Evolutionary conservation across 2,329 filamentous ascomycete genomes (phyloP), one percentile per base, ranked within the genome.

Genomic region (Laburnicola sp.): DNA sequence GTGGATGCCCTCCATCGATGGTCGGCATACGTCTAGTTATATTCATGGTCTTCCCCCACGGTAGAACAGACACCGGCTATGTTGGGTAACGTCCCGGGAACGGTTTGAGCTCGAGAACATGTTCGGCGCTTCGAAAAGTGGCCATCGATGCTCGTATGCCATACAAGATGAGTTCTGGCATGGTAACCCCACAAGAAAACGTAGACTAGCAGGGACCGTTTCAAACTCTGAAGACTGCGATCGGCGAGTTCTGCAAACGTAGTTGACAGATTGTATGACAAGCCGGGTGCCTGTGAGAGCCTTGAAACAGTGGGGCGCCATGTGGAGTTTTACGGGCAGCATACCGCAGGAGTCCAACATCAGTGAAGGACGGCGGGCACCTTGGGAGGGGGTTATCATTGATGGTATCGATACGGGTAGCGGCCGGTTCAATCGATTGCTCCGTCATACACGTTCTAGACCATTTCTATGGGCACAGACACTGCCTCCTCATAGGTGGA

Each of bases 91-190:
- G 25, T 23, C 32, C 43, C 34, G 25, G 38, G n/a, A 45, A 16
- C 31, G 34, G 37, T 45, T 45, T 37, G 34, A 32, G 43, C 9
- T 45, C 43, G 34, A 26, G 43, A 45, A 45, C 43, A 45, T 8
- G 2, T 45, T 45, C 36, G 43, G 36, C n/a, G 34, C 8, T 38
- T 45, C 34, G 11, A 38, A 38, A 45, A 45, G 43, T 38, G 43
- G 43, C 26, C 43, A 34, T 45, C 25, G 3, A 8, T n/a, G 26
- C 26, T 45, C 16, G 34, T 25, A 26, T 45, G 43, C 43, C 43
- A 45, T 5, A 30, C 43, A 31, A 9, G 34, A 23, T 11, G n/a
- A 30, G 6, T 23, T 16, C 8, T 1, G 16, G 11, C 26, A 8
- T 16, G n/a, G 8, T 9, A 23, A 6, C 32, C 34, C 43, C 43